Conservation (phyloP, 2,329 filamentous ascomycete genomes). For the Colletotrichum incanum region DNA sequence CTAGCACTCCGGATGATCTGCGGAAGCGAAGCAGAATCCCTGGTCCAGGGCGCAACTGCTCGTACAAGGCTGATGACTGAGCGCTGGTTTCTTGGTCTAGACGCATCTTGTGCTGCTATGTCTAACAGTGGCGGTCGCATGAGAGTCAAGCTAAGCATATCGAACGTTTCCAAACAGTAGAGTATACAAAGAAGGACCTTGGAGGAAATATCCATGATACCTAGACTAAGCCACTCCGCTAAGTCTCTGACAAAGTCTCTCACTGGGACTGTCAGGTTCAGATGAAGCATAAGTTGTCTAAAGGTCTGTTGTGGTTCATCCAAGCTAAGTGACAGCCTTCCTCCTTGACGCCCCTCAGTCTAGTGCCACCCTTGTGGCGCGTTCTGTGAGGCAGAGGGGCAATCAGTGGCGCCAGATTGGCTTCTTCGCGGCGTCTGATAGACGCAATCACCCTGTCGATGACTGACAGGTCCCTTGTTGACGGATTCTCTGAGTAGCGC, state of each 20-base stretch:
- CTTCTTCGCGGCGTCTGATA: neutral
- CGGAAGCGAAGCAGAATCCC: neutral
- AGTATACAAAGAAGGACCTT: neutral
- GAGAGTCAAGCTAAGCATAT: conserved; percentile 17
- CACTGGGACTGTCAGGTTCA: conserved; percentile 21
- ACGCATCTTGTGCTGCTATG: conserved; percentile 18
- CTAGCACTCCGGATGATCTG: neutral
- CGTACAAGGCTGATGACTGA: conserved; percentile 22
- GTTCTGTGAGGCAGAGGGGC: neutral
- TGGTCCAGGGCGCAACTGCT: conserved; percentile 4
- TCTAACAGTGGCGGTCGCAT: conserved; percentile 30
- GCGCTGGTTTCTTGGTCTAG: conserved; percentile 11
- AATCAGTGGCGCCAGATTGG: neutral
- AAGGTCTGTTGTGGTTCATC: conserved; percentile 18
- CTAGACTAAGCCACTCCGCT: neutral
- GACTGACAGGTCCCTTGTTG: neutral
- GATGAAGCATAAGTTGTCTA: conserved; percentile 32
- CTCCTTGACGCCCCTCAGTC: conserved; percentile 1
- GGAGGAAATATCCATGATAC: neutral
- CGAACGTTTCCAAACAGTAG: conserved; percentile 14
- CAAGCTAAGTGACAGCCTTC: conserved; percentile 19
- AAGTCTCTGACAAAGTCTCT: neutral
- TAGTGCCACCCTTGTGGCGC: conserved; percentile 10
- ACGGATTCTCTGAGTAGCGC: neutral
- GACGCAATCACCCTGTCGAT: neutral